Evolutionary conservation across 2,329 filamentous ascomycete genomes (phyloP).

Genomic region (Paecilomyces variotii): DNA sequence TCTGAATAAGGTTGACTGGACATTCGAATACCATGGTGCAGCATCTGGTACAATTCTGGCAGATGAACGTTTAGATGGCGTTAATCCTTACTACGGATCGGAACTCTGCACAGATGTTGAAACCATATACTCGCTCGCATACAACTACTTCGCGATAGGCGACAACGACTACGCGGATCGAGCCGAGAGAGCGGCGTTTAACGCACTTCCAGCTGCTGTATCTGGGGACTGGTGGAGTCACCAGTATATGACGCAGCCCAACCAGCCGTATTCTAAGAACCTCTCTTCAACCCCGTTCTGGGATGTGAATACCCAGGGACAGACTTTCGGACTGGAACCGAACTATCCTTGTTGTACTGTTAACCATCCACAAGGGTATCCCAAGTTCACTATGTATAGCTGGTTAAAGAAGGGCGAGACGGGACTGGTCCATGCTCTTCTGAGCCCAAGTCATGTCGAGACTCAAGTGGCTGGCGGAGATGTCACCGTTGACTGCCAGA

Average conservation of each 20-base stretch:
- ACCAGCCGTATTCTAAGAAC: constrained; percentile 43
- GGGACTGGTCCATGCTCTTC: constrained; percentile 45
- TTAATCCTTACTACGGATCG: constrained; percentile 36
- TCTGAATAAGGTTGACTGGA: constrained; percentile 31
- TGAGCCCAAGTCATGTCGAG: constrained; percentile 38
- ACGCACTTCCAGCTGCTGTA: constrained; percentile 46
- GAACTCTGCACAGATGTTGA: constrained; percentile 48
- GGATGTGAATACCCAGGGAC: constrained; percentile 38
- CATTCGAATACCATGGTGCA: constrained; percentile 41
- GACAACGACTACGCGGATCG: constrained; percentile 43
- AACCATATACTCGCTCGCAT: constrained; percentile 44
- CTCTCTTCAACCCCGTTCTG: constrained; percentile 40
- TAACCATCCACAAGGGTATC: constrained; percentile 51
- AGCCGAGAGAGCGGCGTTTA: constrained; percentile 48
- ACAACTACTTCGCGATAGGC: constrained; percentile 44
- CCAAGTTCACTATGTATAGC: constrained; percentile 46
- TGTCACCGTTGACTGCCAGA: constrained; percentile 40
- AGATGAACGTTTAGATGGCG: constrained; percentile 42
- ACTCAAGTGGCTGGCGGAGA: constrained; percentile 29
- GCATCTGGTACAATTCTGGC: constrained; percentile 43
- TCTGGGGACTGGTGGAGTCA: constrained; percentile 49
- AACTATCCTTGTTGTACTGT: constrained; percentile 50
- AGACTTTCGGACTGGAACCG: constrained; percentile 47
- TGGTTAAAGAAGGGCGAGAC: constrained; percentile 37
- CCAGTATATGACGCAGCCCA: constrained; percentile 48